These are phyloP conservation scores for Pichia insulana DNA, from an alignment of 805 yeast species.

Conservation along the genomic window DNA sequence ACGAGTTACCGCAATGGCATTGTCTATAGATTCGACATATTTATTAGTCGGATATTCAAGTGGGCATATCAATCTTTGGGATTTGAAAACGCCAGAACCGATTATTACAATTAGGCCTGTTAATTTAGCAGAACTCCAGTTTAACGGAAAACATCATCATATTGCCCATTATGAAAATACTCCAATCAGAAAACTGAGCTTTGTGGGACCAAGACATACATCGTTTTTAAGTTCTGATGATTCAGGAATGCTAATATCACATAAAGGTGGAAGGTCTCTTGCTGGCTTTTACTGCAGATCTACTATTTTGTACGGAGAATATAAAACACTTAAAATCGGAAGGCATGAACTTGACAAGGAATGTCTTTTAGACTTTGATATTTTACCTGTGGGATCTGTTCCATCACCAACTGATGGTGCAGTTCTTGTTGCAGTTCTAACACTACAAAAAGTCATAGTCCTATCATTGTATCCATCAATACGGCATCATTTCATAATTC, in stretches of 20 bases:
- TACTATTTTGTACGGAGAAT: slow-evolving; percentile 44
- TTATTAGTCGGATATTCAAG: slow-evolving; percentile 59
- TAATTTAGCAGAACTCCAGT: slow-evolving; percentile 16
- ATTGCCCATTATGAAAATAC: slow-evolving; percentile 30
- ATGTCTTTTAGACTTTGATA: slow-evolving; percentile 32
- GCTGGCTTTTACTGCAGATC: slow-evolving; percentile 41
- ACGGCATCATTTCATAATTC: too few species aligned
- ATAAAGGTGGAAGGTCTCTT: slow-evolving; percentile 52
- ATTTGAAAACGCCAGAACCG: slow-evolving; percentile 32
- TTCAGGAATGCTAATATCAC: slow-evolving; percentile 51
- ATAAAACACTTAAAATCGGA: slow-evolving; percentile 16
- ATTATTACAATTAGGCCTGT: slow-evolving; percentile 25
- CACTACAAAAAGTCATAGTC: slow-evolving; percentile 40
- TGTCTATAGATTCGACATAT: slow-evolving; percentile 62
- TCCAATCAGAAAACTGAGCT: slow-evolving; percentile 36
- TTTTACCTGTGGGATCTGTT: slow-evolving; percentile 54
- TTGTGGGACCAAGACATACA: slow-evolving; percentile 45
- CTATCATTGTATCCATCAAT: slow-evolving; percentile 41
- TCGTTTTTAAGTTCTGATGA: slow-evolving; percentile 47
- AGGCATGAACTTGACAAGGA: slow-evolving; percentile 7
- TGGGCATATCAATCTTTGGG: slow-evolving; percentile 69
- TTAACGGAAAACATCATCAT: slow-evolving; percentile 15
- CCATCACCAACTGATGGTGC: slow-evolving; percentile 38
- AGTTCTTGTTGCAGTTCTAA: slow-evolving; percentile 54
- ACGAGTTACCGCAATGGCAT: slow-evolving; percentile 43